These are phyloP conservation scores for Apostasia ramifera DNA, from an alignment of 106 monocot species.

Conservation along the genomic window DNA sequence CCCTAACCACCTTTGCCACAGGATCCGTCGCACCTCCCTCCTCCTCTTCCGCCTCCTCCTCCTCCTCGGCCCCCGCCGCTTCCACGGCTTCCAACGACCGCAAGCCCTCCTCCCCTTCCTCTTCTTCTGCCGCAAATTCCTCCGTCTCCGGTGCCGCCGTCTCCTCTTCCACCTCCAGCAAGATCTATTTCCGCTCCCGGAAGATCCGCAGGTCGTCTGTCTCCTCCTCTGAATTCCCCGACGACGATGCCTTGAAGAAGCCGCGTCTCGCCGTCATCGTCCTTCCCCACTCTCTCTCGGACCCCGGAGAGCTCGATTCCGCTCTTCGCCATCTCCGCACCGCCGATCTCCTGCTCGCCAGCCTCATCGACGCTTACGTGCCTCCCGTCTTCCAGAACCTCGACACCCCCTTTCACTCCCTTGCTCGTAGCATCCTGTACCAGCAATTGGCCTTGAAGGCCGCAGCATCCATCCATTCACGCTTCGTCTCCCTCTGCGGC, in stretches of 20 bases:
- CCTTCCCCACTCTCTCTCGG: conserved; percentile 45
- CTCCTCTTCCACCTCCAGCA: background rate
- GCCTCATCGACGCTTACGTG: conserved; percentile 44
- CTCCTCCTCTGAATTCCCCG: background rate
- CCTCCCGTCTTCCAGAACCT: conserved; percentile 37
- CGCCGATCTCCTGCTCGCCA: conserved; percentile 40
- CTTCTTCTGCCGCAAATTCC: too few relatives aligned
- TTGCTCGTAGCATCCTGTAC: conserved; percentile 71
- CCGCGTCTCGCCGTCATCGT: background rate
- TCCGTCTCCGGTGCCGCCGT: background rate
- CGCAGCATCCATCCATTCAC: conserved; percentile 64
- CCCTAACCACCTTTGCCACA: too few relatives aligned
- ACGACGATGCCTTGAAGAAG: background rate
- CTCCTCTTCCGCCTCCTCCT: too few relatives aligned
- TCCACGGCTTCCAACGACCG: too few relatives aligned
- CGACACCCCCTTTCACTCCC: conserved; percentile 68
- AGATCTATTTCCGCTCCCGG: conserved; percentile 20
- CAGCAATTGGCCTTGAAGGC: conserved; percentile 88
- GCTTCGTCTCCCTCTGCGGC: conserved; percentile 69
- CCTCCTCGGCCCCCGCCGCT: too few relatives aligned
- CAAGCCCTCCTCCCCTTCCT: too few relatives aligned
- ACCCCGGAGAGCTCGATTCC: conserved; percentile 47
- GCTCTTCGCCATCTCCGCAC: conserved; percentile 57
- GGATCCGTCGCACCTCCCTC: too few relatives aligned
- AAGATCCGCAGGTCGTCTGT: conserved; percentile 25